Evolutionary conservation across 176 grass and related monocot species (phyloP).

Genomic region (Hordeum vulgare): MorexV3_pseudomolecules_assembly NC_058519.1:329349649-329350148

Average conservation of each 20-base stretch:
- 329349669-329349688: background rate
- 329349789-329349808: background rate
- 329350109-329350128: constrained; percentile 28
- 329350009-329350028: constrained; percentile 97
- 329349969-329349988: constrained; percentile 93
- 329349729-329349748: background rate
- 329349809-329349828: background rate
- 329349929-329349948: constrained; percentile 96
- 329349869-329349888: background rate
- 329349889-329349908: background rate
- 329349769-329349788: background rate
- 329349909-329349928: constrained; percentile 87
- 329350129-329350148: constrained; percentile 6
- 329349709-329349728: background rate
- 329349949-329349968: constrained; percentile 96
- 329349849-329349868: background rate
- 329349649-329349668: background rate
- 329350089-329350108: constrained; percentile 32
- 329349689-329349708: background rate
- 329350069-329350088: constrained; percentile 23
- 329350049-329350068: constrained; percentile 61
- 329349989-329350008: constrained; percentile 84
- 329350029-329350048: constrained; percentile 77
- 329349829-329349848: background rate
- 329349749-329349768: background rate